Conservation (phyloP, 202 grass and related monocot genomes). For the Setaria italica region DNA sequence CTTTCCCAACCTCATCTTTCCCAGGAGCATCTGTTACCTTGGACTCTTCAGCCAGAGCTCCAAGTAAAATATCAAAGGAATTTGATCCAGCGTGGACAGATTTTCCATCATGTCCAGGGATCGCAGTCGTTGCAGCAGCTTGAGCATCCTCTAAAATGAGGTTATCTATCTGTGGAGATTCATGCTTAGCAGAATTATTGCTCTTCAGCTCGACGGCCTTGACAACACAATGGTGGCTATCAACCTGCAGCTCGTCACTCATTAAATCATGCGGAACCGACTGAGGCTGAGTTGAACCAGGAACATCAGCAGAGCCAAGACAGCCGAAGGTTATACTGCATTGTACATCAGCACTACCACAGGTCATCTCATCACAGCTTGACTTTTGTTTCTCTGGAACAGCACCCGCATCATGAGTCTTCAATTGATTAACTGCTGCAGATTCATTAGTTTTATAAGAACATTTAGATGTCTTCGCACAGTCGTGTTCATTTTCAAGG, state of each 20-base stretch:
- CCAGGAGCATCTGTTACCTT: conserved; percentile 42
- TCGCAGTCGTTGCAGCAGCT: conserved; percentile 7
- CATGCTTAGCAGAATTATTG: conserved; percentile 10
- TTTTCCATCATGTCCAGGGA: conserved; percentile 39
- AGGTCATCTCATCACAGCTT: conserved; percentile 13
- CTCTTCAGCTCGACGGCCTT: conserved; percentile 15
- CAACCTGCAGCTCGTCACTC: not conserved
- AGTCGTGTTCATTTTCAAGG: conserved; percentile 35
- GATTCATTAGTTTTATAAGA: conserved; percentile 24
- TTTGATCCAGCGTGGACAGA: conserved; percentile 15
- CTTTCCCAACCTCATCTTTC: conserved; percentile 49
- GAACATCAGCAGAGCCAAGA: conserved; percentile 30
- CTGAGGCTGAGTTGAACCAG: conserved; percentile 2
- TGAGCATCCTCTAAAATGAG: not conserved
- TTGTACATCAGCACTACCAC: not conserved
- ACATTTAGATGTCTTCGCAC: conserved; percentile 16
- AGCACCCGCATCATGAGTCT: conserved; percentile 11
- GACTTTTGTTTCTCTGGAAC: conserved; percentile 22
- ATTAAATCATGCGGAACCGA: conserved; percentile 17
- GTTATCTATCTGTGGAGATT: conserved; percentile 2
- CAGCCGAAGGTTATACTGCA: not conserved
- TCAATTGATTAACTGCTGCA: not conserved
- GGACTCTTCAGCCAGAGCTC: conserved; percentile 54
- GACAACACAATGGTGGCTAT: conserved; percentile 11
- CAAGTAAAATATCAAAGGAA: conserved; percentile 66